Percentiles rank a stretch among this genome's conserved stretches.
phyloP scores from a whole-genome alignment of 306 rosid species.

The Fragaria iinumae region DNA sequence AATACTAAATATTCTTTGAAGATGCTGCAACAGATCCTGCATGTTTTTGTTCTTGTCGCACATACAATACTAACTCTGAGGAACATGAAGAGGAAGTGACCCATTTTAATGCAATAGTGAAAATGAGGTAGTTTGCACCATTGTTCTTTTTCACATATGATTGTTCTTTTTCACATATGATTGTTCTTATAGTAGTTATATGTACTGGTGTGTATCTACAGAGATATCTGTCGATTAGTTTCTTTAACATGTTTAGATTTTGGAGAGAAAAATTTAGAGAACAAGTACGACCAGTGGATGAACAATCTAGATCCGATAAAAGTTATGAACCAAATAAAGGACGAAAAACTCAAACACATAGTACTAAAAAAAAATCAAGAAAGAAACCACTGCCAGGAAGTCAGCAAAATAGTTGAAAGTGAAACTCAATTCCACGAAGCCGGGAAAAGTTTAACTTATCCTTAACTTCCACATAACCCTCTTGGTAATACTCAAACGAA shows the following conservation, averaged over 20 bases:
- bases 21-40: too few species aligned
- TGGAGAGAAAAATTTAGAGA: too few species aligned
- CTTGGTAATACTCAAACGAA: background rate
- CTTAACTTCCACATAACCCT: too few species aligned
- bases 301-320: background rate
- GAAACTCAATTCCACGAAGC: background rate
- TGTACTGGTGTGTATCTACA: too few species aligned
- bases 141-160: conserved; percentile 8
- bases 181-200: too few species aligned
- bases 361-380: background rate
- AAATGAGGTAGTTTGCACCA: conserved; percentile 75
- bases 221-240: background rate
- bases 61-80: conserved; percentile 29
- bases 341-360: background rate
- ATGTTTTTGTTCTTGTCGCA: conserved; percentile 13
- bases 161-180: too few species aligned
- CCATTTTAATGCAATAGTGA: conserved; percentile 61
- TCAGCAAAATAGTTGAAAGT: background rate
- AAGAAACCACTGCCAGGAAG: background rate
- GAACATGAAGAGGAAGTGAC: conserved; percentile 36
- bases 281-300: too few species aligned
- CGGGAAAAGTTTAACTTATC: too few species aligned
- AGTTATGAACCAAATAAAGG: background rate
- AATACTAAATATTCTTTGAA: conserved; percentile 25
- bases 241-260: background rate